These are phyloP conservation scores for Mycena venus DNA, from an alignment of 768 basidiomycete genomes.

Conservation along the genomic window DNA sequence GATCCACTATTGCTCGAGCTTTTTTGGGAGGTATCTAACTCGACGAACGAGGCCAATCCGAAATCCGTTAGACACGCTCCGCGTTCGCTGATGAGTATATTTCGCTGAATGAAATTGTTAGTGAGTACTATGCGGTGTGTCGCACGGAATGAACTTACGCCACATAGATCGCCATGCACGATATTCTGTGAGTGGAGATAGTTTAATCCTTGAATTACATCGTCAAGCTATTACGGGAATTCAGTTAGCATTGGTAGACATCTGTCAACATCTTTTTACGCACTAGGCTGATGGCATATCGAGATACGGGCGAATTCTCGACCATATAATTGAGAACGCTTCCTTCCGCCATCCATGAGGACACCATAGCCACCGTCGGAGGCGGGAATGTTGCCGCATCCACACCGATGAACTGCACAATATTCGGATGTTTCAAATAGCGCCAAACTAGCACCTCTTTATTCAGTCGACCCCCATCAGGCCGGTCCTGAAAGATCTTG, in stretches of 20 bases:
- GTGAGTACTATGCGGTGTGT: neutral
- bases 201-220: neutral
- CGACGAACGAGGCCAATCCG: constrained; percentile 27
- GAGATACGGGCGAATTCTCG: constrained; percentile 5
- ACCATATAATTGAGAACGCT: constrained; percentile 21
- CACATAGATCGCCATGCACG: constrained; percentile 4
- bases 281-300: neutral
- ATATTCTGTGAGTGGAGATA: neutral
- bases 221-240: neutral
- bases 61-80: constrained; percentile 33
- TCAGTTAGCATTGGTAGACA: too few species aligned
- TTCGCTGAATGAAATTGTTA: constrained; percentile 4
- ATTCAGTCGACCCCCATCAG: too few species aligned
- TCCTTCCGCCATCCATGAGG: too few species aligned
- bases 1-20: neutral
- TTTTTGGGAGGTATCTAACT: constrained; percentile 4
- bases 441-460: neutral
- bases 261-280: too few species aligned
- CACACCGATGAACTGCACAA: neutral
- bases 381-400: neutral
- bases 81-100: constrained; percentile 25
- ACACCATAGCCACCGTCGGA: constrained; percentile 20
- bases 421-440: neutral
- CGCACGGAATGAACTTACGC: neutral
- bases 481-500: too few species aligned